Percentiles rank a stretch among this genome's conserved stretches.
phyloP scores from a whole-genome alignment of 176 grass and related monocot species.

The Triticum monococcum region DNA sequence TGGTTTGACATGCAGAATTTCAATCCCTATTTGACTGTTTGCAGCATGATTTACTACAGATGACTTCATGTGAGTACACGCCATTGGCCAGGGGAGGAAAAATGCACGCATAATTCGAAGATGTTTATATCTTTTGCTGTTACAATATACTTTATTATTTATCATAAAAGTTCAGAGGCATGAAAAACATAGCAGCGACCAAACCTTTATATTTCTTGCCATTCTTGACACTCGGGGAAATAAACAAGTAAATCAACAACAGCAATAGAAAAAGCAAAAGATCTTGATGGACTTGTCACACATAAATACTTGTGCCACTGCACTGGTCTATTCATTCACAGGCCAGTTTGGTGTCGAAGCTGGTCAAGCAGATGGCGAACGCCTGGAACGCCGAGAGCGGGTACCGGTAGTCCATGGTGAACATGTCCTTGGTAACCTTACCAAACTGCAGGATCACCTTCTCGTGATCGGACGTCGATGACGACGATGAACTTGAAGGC shows the following conservation, averaged over 20 bases:
- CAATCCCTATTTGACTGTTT: background rate
- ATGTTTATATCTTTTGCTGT: background rate
- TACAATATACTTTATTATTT: constrained; percentile 4
- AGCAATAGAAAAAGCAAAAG: background rate
- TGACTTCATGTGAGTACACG: too few relatives aligned
- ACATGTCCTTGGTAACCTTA: constrained; percentile 50
- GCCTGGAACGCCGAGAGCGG: constrained; percentile 48
- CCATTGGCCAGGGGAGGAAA: background rate
- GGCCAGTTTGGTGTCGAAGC: constrained; percentile 52
- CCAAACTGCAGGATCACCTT: constrained; percentile 53
- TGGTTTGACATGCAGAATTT: background rate
- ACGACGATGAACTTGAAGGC: constrained; percentile 30
- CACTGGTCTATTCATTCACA: constrained; percentile 52
- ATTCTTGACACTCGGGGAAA: constrained; percentile 5
- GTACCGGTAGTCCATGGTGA: constrained; percentile 53
- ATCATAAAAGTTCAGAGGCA: background rate
- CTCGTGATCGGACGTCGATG: constrained; percentile 18
- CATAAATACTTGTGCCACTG: background rate
- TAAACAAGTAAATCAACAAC: constrained; percentile 19
- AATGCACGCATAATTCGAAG: background rate
- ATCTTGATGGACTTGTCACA: background rate
- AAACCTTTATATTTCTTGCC: background rate
- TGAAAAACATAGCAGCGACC: constrained; percentile 4
- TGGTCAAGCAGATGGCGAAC: constrained; percentile 51
- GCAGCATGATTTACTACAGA: background rate